These are phyloP conservation scores for Stagonosporopsis vannaccii DNA, from an alignment of 2,329 filamentous ascomycete genomes.

Conservation along the genomic window DNA sequence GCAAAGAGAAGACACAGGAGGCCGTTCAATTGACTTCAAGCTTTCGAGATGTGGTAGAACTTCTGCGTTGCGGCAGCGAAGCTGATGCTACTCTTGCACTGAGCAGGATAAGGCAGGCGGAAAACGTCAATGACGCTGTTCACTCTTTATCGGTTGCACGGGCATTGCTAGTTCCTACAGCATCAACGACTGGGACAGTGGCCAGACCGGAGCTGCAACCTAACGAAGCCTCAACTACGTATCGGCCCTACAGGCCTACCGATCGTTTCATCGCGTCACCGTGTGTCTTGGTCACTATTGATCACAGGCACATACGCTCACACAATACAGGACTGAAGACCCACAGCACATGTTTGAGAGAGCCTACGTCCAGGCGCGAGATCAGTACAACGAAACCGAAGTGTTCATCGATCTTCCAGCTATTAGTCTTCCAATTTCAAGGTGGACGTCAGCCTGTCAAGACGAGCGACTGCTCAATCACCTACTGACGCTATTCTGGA, in stretches of 20 bases:
- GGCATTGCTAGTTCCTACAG: neutral
- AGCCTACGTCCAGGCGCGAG: neutral
- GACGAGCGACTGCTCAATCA: neutral
- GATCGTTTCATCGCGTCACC: neutral
- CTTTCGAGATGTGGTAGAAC: neutral
- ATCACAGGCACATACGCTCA: neutral
- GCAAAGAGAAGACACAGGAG: neutral
- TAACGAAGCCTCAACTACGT: neutral
- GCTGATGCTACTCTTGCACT: slow-evolving; percentile 1
- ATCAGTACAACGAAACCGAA: neutral
- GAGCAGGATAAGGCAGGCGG: slow-evolving; percentile 3
- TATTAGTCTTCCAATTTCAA: neutral
- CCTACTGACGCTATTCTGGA: slow-evolving; percentile 1
- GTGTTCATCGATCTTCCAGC: neutral
- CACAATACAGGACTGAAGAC: neutral
- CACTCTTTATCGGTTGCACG: neutral
- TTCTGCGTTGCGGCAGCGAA: slow-evolving; percentile 1
- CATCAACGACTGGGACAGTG: neutral
- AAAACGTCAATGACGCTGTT: neutral
- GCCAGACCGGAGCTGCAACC: neutral
- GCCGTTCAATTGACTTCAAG: neutral
- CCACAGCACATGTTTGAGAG: neutral
- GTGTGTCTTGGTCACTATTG: neutral
- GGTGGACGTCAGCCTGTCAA: neutral
- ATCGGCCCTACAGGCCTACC: no score